A percentile compares a stretch with the other conserved stretches of the same genome.
Conservation (phyloP, 352 stramenopile genomes). For the Pythium pyrilobum region DNA sequence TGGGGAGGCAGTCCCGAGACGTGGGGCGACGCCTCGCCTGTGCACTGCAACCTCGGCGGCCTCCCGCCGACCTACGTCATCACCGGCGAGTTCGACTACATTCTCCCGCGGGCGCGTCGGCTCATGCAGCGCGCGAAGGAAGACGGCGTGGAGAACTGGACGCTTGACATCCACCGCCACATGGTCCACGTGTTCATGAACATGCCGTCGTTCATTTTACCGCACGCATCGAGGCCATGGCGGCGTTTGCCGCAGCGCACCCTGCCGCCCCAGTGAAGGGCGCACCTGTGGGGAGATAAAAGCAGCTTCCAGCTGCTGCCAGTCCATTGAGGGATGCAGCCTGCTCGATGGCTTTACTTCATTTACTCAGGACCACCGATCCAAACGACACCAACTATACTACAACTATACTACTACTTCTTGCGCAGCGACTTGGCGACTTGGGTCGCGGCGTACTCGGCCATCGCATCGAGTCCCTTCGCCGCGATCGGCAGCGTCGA, state of each 20-base stretch:
- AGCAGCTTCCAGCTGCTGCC: too few relatives aligned
- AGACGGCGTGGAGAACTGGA: slow-evolving; percentile 13
- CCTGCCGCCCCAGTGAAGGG: too few relatives aligned
- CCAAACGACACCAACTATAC: too few relatives aligned
- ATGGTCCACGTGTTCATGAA: slow-evolving; percentile 24
- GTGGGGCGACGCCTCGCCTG: slow-evolving; percentile 3
- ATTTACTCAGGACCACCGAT: too few relatives aligned
- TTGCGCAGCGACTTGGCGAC: slow-evolving; percentile 2
- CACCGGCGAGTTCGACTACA: slow-evolving; percentile 16
- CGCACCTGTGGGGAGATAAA: too few relatives aligned
- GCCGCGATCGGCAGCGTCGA: slow-evolving; percentile 1
- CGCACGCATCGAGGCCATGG: slow-evolving; percentile 18
- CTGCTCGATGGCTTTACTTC: too few relatives aligned
- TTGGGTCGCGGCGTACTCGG: slow-evolving; percentile 3
- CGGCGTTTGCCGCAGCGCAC: slow-evolving; percentile 4
- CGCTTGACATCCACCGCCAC: slow-evolving; percentile 13
- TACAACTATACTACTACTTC: too few relatives aligned
- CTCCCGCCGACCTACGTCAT: slow-evolving; percentile 15
- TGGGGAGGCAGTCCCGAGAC: background rate
- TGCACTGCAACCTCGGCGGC: background rate
- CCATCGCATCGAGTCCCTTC: slow-evolving; percentile 7
- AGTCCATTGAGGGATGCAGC: too few relatives aligned
- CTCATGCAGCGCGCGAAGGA: slow-evolving; percentile 10
- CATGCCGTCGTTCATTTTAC: slow-evolving; percentile 14
- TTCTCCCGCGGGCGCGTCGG: slow-evolving; percentile 9